Percentiles rank a stretch among this genome's conserved stretches.
These are phyloP conservation scores for Aplosporella prunicola DNA, from an alignment of 2,329 filamentous ascomycete species.

Conservation along the genomic window DNA sequence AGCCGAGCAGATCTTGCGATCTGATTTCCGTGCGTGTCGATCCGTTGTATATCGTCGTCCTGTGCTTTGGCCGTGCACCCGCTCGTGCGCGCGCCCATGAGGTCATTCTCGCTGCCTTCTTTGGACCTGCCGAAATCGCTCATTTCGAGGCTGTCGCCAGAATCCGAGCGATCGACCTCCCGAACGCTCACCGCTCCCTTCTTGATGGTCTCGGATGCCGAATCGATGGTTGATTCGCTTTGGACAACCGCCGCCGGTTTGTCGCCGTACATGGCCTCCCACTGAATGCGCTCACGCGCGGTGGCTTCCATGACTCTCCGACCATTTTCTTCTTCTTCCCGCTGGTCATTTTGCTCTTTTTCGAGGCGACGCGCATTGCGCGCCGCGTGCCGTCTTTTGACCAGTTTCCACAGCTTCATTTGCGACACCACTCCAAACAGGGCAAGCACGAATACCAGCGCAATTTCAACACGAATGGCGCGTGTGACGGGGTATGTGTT, in stretches of 20 bases:
- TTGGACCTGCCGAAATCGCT: constrained; percentile 34
- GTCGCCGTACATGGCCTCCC: constrained; percentile 71
- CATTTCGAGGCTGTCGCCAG: constrained; percentile 46
- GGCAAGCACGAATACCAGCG: constrained; percentile 64
- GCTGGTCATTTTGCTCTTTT: constrained; percentile 49
- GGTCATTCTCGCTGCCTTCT: constrained; percentile 26
- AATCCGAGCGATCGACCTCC: constrained; percentile 25
- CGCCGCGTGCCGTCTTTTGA: constrained; percentile 46
- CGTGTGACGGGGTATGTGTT: constrained; percentile 76
- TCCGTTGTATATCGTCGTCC: constrained; percentile 36
- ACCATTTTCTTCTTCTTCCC: constrained; percentile 62
- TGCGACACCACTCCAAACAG: constrained; percentile 74
- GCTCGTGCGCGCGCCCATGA: constrained; percentile 29
- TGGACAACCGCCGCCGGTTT: no score
- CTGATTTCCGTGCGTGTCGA: constrained; percentile 24
- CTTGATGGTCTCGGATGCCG: constrained; percentile 23
- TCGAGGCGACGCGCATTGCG: constrained; percentile 39
- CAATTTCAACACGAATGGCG: constrained; percentile 77
- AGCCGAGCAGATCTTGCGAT: constrained; percentile 9
- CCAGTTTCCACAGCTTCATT: constrained; percentile 73
- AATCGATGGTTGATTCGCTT: no score
- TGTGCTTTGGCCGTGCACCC: constrained; percentile 13
- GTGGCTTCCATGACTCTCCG: constrained; percentile 55
- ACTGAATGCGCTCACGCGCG: constrained; percentile 53
- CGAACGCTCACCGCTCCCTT: constrained; percentile 26